Conservation (phyloP, 768 basidiomycete genomes). For the Fomitopsis pulvina region DNA sequence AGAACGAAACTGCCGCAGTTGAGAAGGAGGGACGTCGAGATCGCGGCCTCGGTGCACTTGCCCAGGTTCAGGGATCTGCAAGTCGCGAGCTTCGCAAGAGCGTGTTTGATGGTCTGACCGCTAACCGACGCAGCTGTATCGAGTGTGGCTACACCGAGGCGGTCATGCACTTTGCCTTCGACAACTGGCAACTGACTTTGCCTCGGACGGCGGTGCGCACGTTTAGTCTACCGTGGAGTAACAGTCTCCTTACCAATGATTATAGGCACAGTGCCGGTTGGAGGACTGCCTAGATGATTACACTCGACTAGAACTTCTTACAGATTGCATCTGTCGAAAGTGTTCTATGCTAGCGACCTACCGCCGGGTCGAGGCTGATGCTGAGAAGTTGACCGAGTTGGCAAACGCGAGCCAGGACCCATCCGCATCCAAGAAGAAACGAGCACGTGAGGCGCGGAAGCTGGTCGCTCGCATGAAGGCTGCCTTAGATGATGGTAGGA, state of each 20-base stretch:
- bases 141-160: slow-evolving; percentile 92
- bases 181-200: slow-evolving; percentile 76
- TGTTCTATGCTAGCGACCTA: slow-evolving; percentile 84
- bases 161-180: slow-evolving; percentile 86
- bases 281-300: slow-evolving; percentile 87
- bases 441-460: slow-evolving; percentile 63
- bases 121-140: slow-evolving; percentile 82
- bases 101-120: slow-evolving; percentile 87
- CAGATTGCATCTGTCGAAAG: slow-evolving; percentile 89
- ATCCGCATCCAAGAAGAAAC: slow-evolving; percentile 68
- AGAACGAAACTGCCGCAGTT: slow-evolving; percentile 73
- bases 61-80: slow-evolving; percentile 18
- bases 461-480: slow-evolving; percentile 54
- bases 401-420: slow-evolving; percentile 32
- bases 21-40: slow-evolving; percentile 66
- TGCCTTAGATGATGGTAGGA: slow-evolving; percentile 65
- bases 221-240: slow-evolving; percentile 5
- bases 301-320: slow-evolving; percentile 79
- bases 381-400: slow-evolving; percentile 40
- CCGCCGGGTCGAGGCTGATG: slow-evolving; percentile 54
- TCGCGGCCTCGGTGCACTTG: slow-evolving; percentile 61
- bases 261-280: slow-evolving; percentile 59
- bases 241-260: neutral
- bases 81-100: slow-evolving; percentile 46
- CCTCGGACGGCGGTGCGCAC: slow-evolving; percentile 55